Base-by-base conservation (phyloP, 306 rosid genomes). In the Arachis stenosperma region DNA sequence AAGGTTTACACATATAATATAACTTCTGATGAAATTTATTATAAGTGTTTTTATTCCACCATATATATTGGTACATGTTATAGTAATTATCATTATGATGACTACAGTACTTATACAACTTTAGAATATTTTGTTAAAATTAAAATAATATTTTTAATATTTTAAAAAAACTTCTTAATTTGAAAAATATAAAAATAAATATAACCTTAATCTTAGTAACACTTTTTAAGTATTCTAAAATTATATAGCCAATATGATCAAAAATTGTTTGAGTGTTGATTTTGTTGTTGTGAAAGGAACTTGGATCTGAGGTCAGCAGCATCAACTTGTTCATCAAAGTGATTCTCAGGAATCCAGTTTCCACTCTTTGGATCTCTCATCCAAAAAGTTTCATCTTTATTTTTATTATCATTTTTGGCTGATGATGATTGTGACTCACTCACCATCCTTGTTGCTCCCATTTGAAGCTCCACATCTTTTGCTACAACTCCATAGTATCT, bases 301-400 rank as follows among this genome's bases (percentile, higher is more conserved):
- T 79, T 84, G 66, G 85, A 78, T 74, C 96, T 77, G 37, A 71
- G 76, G 2, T 90, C 85, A 0, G 73, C 90, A 39, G 36, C 86
- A 76, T 90, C 81, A 61, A 78, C 48, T 27, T 33, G 37, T 33
- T 85, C 79, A 0, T 11, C 87, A 70, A 88, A 84, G 37, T 83
- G 87, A 68, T 29, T 81, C 87, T 90, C 93, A 2, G 93, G 91
- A 72, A 86, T 76, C 96, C 91, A 88, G 70, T 86, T 79, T 61
- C 91, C 93, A 12, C 76, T 86, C 73, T 80, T 85, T 0, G 88
- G 87, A 82, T 86, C 85, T 76, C 83, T 88, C 92, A 86, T 88
- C 96, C 93, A 90, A 82, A 79, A 86, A 0, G 13, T 61, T 17
- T 64, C 64, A 27, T 83, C 65, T 76, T 78, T 13, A 17, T 67